Evolutionary conservation across 805 yeast genomes (phyloP).

Genomic region (Lipomyces spencermartinsiae): DNA sequence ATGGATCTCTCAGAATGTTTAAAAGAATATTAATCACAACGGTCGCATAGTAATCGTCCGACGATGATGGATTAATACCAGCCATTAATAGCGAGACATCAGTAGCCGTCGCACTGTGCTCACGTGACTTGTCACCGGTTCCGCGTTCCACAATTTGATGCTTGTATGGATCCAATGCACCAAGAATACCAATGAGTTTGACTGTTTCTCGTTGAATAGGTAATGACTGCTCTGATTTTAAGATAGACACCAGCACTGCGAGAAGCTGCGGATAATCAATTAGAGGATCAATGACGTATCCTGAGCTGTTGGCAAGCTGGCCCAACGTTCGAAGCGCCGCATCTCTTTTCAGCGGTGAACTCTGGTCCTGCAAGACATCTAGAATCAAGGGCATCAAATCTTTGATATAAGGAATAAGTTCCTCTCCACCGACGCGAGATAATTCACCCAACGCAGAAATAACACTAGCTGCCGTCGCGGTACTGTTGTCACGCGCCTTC

Average conservation of each 20-base stretch:
- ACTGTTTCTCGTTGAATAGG: slow-evolving; percentile 86
- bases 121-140: slow-evolving; percentile 53
- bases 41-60: slow-evolving; percentile 92
- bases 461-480: slow-evolving; percentile 86
- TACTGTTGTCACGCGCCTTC: slow-evolving; percentile 70
- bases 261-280: slow-evolving; percentile 89
- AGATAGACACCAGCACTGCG: slow-evolving; percentile 78
- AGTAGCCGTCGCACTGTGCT: slow-evolving; percentile 86
- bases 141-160: slow-evolving; percentile 88
- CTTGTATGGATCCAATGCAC: slow-evolving; percentile 96
- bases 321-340: slow-evolving; percentile 89
- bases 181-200: slow-evolving; percentile 85
- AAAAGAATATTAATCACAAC: slow-evolving; percentile 87
- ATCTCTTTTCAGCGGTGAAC: slow-evolving; percentile 84
- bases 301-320: slow-evolving; percentile 86
- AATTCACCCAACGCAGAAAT: slow-evolving; percentile 88
- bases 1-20: slow-evolving; percentile 83
- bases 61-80: slow-evolving; percentile 83
- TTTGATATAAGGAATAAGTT: slow-evolving; percentile 71
- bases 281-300: slow-evolving; percentile 92
- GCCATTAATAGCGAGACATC: slow-evolving; percentile 90
- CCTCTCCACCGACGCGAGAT: slow-evolving; percentile 86
- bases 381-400: slow-evolving; percentile 85
- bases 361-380: slow-evolving; percentile 89
- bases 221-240: slow-evolving; percentile 79